phyloP scores from a whole-genome alignment of 192 early-diverging fungal genomes.

The Diversispora eburnea region DNA sequence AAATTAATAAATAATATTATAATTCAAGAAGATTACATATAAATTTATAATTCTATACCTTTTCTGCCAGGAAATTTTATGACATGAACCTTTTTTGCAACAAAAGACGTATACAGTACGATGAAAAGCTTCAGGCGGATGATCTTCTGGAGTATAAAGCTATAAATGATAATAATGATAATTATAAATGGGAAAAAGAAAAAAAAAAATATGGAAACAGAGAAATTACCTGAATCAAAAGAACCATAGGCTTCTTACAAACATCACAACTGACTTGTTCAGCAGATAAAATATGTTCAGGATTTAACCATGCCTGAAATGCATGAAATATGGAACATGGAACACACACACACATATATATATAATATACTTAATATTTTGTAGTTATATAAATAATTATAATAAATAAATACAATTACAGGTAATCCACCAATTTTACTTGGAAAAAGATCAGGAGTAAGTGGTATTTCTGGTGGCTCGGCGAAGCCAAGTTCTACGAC shows the following conservation, averaged over 20 bases:
- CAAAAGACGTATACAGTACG: constrained; percentile 89
- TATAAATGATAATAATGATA: background rate
- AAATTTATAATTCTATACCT: constrained; percentile 35
- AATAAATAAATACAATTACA: constrained; percentile 40
- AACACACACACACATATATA: too few species aligned
- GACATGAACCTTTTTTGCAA: constrained; percentile 85
- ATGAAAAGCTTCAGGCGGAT: constrained; percentile 81
- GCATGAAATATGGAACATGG: background rate
- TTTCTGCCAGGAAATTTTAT: constrained; percentile 52
- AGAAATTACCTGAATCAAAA: constrained; percentile 71
- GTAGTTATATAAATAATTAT: background rate
- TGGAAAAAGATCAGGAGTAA: constrained; percentile 63
- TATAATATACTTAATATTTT: constrained; percentile 2
- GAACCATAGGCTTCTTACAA: constrained; percentile 70
- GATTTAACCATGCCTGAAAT: constrained; percentile 76
- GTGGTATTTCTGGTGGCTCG: constrained; percentile 61
- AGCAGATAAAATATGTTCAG: constrained; percentile 54
- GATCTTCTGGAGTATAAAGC: constrained; percentile 92
- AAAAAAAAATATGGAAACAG: background rate
- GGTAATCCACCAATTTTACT: constrained; percentile 88
- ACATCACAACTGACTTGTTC: constrained; percentile 65
- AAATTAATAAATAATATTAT: constrained; percentile 1
- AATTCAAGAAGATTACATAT: background rate
- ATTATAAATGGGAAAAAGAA: background rate
- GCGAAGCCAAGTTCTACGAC: constrained; percentile 64